Conservation (phyloP, 192 early-diverging fungal genomes). For the Fimicolochytrium jonesii region DNA sequence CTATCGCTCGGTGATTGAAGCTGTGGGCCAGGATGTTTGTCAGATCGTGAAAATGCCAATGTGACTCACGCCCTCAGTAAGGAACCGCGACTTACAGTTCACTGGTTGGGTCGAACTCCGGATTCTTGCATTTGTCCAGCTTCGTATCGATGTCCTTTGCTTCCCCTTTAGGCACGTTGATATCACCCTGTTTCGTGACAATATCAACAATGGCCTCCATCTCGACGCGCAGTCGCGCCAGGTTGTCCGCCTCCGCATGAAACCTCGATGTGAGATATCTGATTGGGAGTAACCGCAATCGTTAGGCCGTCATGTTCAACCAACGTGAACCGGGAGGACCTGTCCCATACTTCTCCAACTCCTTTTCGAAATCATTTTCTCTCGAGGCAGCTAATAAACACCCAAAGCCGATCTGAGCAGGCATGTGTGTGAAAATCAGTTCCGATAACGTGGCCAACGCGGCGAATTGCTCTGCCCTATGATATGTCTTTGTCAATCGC, state of each 20-base stretch:
- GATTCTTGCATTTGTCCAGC: constrained; percentile 34
- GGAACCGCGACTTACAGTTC: constrained; percentile 27
- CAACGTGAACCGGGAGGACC: constrained; percentile 13
- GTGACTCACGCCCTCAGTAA: background rate
- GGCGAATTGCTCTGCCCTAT: constrained; percentile 27
- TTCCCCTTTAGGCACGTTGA: constrained; percentile 4
- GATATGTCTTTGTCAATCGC: constrained; percentile 14
- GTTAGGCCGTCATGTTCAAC: background rate
- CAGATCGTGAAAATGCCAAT: background rate
- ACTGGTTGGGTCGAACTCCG: constrained; percentile 25
- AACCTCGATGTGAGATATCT: constrained; percentile 17
- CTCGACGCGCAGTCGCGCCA: constrained; percentile 11
- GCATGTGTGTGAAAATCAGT: constrained; percentile 37
- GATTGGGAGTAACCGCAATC: background rate
- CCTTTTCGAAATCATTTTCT: constrained; percentile 19
- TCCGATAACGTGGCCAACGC: constrained; percentile 28
- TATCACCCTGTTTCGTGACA: constrained; percentile 11
- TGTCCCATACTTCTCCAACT: constrained; percentile 31
- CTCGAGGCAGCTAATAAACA: constrained; percentile 35
- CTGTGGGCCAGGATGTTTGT: background rate
- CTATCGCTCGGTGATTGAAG: too few relatives aligned
- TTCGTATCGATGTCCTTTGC: constrained; percentile 28
- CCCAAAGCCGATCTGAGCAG: constrained; percentile 46
- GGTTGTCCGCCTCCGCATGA: constrained; percentile 3
- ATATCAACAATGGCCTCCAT: constrained; percentile 22